Conservation (phyloP, 2,329 filamentous ascomycete species). For the Colletotrichum salicis region DNA sequence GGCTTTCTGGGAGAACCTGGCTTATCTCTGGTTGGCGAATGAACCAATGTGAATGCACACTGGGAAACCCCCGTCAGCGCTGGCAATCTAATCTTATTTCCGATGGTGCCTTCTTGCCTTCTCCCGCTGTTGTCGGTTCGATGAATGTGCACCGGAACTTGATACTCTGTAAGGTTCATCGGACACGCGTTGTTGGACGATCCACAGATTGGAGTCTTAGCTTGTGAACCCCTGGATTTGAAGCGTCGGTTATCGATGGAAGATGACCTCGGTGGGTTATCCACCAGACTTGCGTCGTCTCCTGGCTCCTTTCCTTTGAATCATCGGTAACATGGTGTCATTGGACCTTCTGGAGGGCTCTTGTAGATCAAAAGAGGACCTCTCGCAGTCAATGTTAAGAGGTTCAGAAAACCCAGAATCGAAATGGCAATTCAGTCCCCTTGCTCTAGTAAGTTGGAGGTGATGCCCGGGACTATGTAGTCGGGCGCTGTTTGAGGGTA, state of each 20-base stretch:
- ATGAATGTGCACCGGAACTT: background rate
- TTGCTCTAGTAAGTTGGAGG: too few relatives aligned
- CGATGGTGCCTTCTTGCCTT: conserved; percentile 5
- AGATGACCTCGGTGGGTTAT: background rate
- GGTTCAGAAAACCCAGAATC: background rate
- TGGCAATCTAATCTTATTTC: conserved; percentile 14
- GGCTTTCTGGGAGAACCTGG: conserved; percentile 5
- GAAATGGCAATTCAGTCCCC: background rate
- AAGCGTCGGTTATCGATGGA: background rate
- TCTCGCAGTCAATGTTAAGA: background rate
- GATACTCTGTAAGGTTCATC: background rate
- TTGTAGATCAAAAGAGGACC: background rate
- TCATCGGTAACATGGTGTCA: background rate
- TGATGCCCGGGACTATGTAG: background rate
- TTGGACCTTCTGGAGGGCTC: background rate
- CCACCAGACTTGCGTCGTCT: background rate
- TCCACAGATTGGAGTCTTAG: too few relatives aligned
- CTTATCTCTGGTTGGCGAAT: conserved; percentile 11
- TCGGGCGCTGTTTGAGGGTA: background rate
- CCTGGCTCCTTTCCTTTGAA: background rate
- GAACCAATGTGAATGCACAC: conserved; percentile 8
- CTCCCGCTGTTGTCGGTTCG: background rate
- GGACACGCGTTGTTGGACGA: background rate
- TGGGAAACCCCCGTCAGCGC: conserved; percentile 3
- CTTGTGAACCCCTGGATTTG: background rate